Conservation (phyloP, 2,329 filamentous ascomycete species). For the Paecilomyces fulvus region DNA sequence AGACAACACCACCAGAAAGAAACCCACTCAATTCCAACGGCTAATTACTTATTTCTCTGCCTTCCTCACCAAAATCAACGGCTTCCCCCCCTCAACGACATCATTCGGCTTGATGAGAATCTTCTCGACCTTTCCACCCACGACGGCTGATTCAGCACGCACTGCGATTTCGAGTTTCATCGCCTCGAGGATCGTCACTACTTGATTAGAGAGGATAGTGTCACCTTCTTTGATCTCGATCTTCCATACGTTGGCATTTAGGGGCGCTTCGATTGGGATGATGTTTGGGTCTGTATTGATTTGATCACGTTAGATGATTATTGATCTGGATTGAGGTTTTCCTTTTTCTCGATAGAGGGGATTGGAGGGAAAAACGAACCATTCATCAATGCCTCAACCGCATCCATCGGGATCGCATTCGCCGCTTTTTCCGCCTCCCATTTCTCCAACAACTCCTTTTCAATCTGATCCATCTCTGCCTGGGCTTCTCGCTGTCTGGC, state of each 20-base stretch:
- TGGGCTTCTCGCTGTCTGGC: constrained; percentile 41
- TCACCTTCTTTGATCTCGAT: constrained; percentile 38
- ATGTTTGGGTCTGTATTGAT: constrained; percentile 25
- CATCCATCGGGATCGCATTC: constrained; percentile 42
- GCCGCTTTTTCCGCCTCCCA: constrained; percentile 38
- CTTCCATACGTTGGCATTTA: constrained; percentile 50
- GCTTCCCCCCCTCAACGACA: constrained; percentile 22
- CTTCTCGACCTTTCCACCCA: constrained; percentile 27
- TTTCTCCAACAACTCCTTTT: constrained; percentile 27
- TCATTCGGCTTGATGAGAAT: constrained; percentile 32
- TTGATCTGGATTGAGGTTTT: background rate
- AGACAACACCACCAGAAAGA: background rate
- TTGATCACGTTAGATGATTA: background rate
- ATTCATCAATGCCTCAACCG: constrained; percentile 42
- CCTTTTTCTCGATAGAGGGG: background rate
- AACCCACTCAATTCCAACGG: no score
- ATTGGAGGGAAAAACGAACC: constrained; percentile 21
- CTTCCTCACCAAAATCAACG: constrained; percentile 21
- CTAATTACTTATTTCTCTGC: background rate
- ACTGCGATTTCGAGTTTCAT: constrained; percentile 52
- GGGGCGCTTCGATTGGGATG: constrained; percentile 32
- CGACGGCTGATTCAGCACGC: constrained; percentile 19
- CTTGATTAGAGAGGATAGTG: constrained; percentile 33
- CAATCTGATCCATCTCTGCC: constrained; percentile 32
- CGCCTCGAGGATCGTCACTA: constrained; percentile 44